These are phyloP conservation scores for Lycium barbarum DNA, from an alignment of 257 asterid species.

Conservation along the genomic window DNA sequence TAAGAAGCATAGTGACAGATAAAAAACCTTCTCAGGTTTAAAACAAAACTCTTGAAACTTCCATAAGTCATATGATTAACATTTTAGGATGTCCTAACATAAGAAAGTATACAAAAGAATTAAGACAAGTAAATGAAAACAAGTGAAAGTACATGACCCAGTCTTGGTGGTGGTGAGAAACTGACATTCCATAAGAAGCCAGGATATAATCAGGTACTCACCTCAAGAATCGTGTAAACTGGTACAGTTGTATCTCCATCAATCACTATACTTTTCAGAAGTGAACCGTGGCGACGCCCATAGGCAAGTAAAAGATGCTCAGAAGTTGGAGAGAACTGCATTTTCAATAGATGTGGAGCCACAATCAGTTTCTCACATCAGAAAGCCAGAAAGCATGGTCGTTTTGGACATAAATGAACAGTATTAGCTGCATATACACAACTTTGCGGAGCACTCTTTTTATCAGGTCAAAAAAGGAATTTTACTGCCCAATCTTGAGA, in stretches of 20 bases:
- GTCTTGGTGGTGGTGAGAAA: constrained; percentile 8
- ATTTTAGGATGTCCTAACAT: neutral
- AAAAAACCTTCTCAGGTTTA: neutral
- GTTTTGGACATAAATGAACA: neutral
- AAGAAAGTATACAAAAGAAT: neutral
- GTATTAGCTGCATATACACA: neutral
- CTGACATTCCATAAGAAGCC: neutral
- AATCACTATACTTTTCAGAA: constrained; percentile 87
- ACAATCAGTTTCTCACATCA: constrained; percentile 28
- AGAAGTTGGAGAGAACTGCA: constrained; percentile 96
- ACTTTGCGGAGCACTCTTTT: neutral
- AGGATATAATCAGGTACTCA: constrained; percentile 37
- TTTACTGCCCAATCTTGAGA: neutral
- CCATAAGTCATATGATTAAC: neutral
- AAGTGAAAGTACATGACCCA: neutral
- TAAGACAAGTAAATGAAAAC: too few relatives aligned
- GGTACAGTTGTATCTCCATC: constrained; percentile 89
- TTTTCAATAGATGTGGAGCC: constrained; percentile 20
- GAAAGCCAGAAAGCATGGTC: constrained; percentile 21
- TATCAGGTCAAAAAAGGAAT: neutral
- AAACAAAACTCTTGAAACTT: neutral
- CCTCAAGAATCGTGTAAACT: constrained; percentile 90
- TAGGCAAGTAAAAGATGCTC: constrained; percentile 95
- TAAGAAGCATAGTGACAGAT: constrained; percentile 3
- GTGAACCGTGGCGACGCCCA: constrained; percentile 95